Evolutionary conservation across 1,284 basidiomycete genomes (phyloP).

Genomic region (Ceratorhiza oryzae-sativae): DNA sequence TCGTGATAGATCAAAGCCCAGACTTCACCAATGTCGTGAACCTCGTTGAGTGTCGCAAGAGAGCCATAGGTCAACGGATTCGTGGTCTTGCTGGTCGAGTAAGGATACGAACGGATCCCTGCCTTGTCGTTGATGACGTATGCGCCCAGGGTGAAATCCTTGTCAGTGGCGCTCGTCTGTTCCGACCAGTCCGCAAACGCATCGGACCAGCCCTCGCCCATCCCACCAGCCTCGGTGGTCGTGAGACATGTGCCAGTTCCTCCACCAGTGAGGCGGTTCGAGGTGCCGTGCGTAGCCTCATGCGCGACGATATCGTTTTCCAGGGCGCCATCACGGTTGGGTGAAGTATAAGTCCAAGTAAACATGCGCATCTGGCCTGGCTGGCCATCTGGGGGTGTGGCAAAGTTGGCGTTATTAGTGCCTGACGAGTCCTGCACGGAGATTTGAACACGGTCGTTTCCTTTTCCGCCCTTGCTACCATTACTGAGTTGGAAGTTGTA

Average conservation of each 20-base stretch:
- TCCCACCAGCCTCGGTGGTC: constrained; percentile 39
- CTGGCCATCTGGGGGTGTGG: constrained; percentile 36
- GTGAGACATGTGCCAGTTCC: constrained; percentile 36
- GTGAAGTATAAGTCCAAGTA: constrained; percentile 37
- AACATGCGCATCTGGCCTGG: constrained; percentile 39
- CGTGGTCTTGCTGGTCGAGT: constrained; percentile 39
- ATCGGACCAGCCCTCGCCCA: constrained; percentile 41
- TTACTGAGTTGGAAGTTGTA: constrained; percentile 45
- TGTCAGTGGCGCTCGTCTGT: constrained; percentile 22
- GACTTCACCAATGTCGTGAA: constrained; percentile 39
- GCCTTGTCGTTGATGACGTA: constrained; percentile 31
- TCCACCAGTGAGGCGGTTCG: constrained; percentile 37
- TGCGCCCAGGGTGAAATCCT: constrained; percentile 37
- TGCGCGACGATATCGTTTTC: constrained; percentile 39
- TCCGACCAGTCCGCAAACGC: constrained; percentile 36
- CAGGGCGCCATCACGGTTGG: constrained; percentile 40
- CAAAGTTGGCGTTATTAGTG: constrained; percentile 42
- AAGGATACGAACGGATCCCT: constrained; percentile 37
- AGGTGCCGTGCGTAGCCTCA: constrained; percentile 39
- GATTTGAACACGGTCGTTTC: constrained; percentile 40
- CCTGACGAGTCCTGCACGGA: constrained; percentile 41
- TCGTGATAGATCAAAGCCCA: constrained; percentile 41
- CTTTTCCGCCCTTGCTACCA: constrained; percentile 39
- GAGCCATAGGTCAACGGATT: constrained; percentile 38
- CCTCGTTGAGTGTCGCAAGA: constrained; percentile 24